Evolutionary conservation across 495 filamentous ascomycete species (phyloP).

Genomic region (Aspergillus ostianus): DNA sequence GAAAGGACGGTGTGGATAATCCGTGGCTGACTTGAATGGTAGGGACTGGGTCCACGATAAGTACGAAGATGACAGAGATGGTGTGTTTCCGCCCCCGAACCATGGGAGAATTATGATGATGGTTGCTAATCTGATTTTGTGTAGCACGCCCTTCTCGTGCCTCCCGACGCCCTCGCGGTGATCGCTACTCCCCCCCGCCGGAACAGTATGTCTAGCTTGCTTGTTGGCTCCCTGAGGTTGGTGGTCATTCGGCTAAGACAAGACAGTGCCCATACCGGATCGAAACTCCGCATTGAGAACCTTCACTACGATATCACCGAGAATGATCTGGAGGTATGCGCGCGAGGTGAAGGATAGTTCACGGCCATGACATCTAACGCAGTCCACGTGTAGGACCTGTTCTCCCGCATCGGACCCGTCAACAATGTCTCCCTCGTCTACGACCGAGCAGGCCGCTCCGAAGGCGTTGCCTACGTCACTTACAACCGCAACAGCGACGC

Average conservation of each 20-base stretch:
- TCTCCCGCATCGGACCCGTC: constrained; percentile 73
- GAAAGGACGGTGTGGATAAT: constrained; percentile 13
- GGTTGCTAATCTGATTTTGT: constrained; percentile 16
- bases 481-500: constrained; percentile 71
- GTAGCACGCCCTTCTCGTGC: constrained; percentile 42
- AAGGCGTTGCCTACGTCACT: constrained; percentile 82
- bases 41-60: constrained; percentile 93
- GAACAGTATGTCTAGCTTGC: constrained; percentile 45
- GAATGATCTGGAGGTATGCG: constrained; percentile 72
- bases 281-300: constrained; percentile 84
- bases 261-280: constrained; percentile 46
- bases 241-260: constrained; percentile 8
- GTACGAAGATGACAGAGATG: constrained; percentile 64
- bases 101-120: constrained; percentile 20
- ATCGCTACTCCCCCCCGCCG: constrained; percentile 47
- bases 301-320: constrained; percentile 91
- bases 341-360: constrained; percentile 1
- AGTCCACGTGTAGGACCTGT: constrained; percentile 63
- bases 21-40: not conserved
- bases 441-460: constrained; percentile 87
- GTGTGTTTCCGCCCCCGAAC: constrained; percentile 34
- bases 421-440: constrained; percentile 70
- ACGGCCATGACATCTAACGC: constrained; percentile 2
- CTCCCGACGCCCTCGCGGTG: constrained; percentile 32
- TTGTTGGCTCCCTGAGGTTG: constrained; percentile 12